Base-by-base conservation (phyloP, 2,329 filamentous ascomycete species). In the Ophiostoma populinum region DNA sequence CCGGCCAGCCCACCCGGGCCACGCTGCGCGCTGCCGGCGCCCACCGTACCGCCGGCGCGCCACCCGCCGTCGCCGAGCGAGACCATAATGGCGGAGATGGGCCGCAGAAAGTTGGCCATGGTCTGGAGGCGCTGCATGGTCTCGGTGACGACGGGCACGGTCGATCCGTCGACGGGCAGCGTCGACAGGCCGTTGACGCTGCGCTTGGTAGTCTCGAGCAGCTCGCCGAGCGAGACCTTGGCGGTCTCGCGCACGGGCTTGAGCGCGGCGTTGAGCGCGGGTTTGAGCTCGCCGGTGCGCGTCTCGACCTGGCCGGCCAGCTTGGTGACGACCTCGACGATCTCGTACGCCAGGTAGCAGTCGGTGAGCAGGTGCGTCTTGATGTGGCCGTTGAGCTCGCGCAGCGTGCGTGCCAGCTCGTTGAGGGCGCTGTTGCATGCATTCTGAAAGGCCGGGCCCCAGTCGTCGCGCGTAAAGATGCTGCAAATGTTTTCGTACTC, bases 21-120 rank as follows among this genome's bases (percentile, higher is more conserved):
- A 1, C 21, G 33, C 12, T 15, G 70, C 4, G 66, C 66, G 9
- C 69, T 67, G 8, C 66, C 60, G 27, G 8, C 63, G 12, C 61
- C 56, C 20, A 61, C 56, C 8, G 58, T 55, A 15, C 54, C 60
- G 4, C 65, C 63, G 41, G 26, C 22, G 13, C 70, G 73, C 90
- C 90, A 98, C 24, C 87, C 87, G 2, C 86, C 85, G 47, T 95
- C 86, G 13, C 90, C 90, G 8, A 98, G 59, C 1, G 86, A 93
- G 19, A 90, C 75, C 63, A 98, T 75, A 45, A 98, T 82, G 40
- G 81, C 87, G 3, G 81, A 81, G 15, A 98, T 68, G 1, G 90
- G 85, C 6, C 75, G 70, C 16, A 92, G 65, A 54, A 93, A 95
- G 36, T 78, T 73, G 2, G 86, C 80, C 71, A 98, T 80, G 11